Conservation (phyloP, 345 rosid genomes). For the Hibiscus mutabilis region DNA sequence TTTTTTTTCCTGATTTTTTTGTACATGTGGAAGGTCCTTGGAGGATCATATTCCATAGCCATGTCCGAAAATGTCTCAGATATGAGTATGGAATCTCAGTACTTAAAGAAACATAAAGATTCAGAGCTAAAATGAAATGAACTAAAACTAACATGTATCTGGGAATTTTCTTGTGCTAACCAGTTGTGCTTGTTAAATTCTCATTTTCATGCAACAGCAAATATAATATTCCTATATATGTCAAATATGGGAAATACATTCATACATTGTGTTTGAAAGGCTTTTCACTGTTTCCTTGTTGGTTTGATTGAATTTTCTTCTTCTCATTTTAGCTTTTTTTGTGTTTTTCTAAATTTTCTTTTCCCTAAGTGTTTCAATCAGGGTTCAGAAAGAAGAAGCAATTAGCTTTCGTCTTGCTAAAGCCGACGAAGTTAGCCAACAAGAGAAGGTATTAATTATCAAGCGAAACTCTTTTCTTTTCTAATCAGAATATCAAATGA, state of each 20-base stretch:
- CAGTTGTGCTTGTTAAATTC: not conserved
- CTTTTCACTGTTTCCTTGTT: not conserved
- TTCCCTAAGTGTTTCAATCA: slow-evolving; percentile 22
- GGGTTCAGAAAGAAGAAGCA: slow-evolving; percentile 83
- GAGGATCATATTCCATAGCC: not conserved
- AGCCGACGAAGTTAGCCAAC: slow-evolving; percentile 67
- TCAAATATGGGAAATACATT: not conserved
- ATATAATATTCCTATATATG: not conserved
- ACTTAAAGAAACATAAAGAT: not conserved
- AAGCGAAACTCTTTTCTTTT: slow-evolving; percentile 2
- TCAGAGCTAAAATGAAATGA: too few relatives aligned
- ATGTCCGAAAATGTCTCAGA: not conserved
- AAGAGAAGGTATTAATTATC: slow-evolving; percentile 58
- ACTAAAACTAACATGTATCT: too few relatives aligned
- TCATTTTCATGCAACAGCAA: not conserved
- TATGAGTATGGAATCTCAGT: not conserved
- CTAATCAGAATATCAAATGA: not conserved
- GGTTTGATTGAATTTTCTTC: not conserved
- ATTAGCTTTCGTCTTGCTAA: slow-evolving; percentile 64
- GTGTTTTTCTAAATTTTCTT: not conserved
- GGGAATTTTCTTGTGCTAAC: not conserved
- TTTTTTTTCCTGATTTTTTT: not conserved
- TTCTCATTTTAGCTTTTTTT: slow-evolving; percentile 1
- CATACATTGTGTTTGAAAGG: not conserved
- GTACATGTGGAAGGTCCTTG: not conserved